Conservation (phyloP, 805 yeast genomes). For the Gaillardinia entomophila region DNA sequence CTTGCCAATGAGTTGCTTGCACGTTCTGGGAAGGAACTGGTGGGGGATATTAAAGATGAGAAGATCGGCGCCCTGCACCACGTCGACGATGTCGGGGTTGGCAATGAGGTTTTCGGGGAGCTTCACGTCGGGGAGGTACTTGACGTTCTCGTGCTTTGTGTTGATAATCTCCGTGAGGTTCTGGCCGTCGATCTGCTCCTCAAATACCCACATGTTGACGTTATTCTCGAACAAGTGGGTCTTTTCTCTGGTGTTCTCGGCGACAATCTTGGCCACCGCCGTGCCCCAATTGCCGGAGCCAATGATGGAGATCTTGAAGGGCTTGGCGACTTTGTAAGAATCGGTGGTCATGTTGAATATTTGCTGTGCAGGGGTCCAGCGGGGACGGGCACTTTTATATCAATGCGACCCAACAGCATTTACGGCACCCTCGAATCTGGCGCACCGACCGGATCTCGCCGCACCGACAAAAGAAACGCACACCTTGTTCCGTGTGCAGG, state of each 20-base stretch:
- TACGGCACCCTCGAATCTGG: too few relatives aligned
- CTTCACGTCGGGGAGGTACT: conserved; percentile 83
- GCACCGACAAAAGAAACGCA: too few relatives aligned
- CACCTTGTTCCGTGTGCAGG: too few relatives aligned
- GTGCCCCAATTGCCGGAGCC: conserved; percentile 99
- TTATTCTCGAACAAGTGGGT: conserved; percentile 63
- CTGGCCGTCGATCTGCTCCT: conserved; percentile 73
- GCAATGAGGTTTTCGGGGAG: conserved; percentile 87
- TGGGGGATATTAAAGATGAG: conserved; percentile 94
- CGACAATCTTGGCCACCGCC: conserved; percentile 90
- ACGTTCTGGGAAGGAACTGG: conserved; percentile 80
- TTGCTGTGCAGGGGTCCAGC: background rate
- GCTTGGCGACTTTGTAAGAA: conserved; percentile 27
- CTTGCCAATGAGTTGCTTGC: conserved; percentile 70
- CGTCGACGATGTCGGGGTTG: conserved; percentile 72
- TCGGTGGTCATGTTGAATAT: conserved; percentile 13
- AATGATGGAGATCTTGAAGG: conserved; percentile 41
- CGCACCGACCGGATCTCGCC: too few relatives aligned
- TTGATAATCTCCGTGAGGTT: conserved; percentile 89
- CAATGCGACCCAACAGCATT: too few relatives aligned
- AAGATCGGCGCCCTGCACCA: conserved; percentile 78
- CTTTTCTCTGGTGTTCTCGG: conserved; percentile 76
- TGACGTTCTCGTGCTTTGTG: conserved; percentile 86
- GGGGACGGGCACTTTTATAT: too few relatives aligned
- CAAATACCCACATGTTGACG: conserved; percentile 96